phyloP scores from a whole-genome alignment of 2,329 filamentous ascomycete genomes.

The Trichoderma arundinaceum region DNA sequence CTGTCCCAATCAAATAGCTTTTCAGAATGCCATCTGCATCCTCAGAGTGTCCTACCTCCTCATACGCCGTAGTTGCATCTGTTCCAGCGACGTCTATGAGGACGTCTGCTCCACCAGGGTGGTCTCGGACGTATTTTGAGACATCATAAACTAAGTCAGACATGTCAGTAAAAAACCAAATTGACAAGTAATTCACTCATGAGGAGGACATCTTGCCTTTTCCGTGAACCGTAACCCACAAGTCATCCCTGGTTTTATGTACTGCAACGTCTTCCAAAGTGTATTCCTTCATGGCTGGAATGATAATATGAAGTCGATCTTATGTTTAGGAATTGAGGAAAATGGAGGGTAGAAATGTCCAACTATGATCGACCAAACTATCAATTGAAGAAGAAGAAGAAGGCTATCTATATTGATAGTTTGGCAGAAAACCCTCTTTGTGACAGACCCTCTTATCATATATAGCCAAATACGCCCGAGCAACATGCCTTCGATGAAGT shows the following conservation, averaged over 20 bases:
- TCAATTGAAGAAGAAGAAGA: not conserved
- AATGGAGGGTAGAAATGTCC: not conserved
- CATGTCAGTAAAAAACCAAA: not conserved
- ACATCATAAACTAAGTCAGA: slow-evolving; percentile 60
- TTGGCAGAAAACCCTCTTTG: not conserved
- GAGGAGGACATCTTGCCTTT: slow-evolving; percentile 51
- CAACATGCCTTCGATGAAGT: not conserved
- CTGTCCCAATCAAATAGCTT: slow-evolving; percentile 46
- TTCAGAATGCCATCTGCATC: slow-evolving; percentile 54
- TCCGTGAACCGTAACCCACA: slow-evolving; percentile 63
- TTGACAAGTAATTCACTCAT: too few species aligned
- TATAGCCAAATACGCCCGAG: not conserved
- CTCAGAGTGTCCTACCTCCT: slow-evolving; percentile 83
- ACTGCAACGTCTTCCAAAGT: slow-evolving; percentile 52
- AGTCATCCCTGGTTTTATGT: slow-evolving; percentile 55
- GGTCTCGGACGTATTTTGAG: slow-evolving; percentile 62
- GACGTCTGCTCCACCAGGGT: slow-evolving; percentile 77
- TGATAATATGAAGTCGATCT: too few species aligned
- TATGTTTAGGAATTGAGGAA: not conserved
- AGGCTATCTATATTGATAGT: not conserved
- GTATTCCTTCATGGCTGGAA: slow-evolving; percentile 32
- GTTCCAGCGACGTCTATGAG: slow-evolving; percentile 78
- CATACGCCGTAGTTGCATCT: slow-evolving; percentile 79
- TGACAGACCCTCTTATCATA: not conserved
- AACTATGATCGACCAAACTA: too few species aligned